Conservation (phyloP, 2,329 filamentous ascomycete genomes). For the Cercospora nicotianae region DNA sequence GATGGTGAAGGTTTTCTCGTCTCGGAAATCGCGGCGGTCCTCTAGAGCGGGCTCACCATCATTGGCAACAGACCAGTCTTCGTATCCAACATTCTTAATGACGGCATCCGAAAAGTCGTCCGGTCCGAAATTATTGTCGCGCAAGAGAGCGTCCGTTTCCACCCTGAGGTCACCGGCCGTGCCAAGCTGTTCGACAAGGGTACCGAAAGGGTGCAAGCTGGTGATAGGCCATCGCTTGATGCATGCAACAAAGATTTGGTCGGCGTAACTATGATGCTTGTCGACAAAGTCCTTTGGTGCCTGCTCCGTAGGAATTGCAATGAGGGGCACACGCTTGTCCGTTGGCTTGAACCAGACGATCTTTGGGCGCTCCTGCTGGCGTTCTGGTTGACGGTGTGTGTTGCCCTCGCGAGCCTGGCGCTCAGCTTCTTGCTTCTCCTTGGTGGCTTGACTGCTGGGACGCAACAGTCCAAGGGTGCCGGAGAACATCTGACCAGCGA, state of each 20-base stretch:
- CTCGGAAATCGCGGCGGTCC: slow-evolving; percentile 83
- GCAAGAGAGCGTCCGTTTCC: slow-evolving; percentile 92
- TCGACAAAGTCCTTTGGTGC: slow-evolving; percentile 97
- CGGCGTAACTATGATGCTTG: slow-evolving; percentile 95
- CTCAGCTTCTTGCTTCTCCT: slow-evolving; percentile 99
- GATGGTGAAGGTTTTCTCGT: slow-evolving; percentile 86
- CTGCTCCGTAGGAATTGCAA: slow-evolving; percentile 97
- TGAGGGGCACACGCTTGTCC: slow-evolving; percentile 95
- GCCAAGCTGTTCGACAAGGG: slow-evolving; percentile 92
- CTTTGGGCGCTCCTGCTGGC: slow-evolving; percentile 94
- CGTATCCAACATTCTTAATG: slow-evolving; percentile 83
- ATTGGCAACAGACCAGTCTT: slow-evolving; percentile 83
- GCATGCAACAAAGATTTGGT: slow-evolving; percentile 96
- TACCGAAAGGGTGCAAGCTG: slow-evolving; percentile 97
- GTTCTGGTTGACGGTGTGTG: slow-evolving; percentile 71
- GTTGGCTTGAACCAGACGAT: slow-evolving; percentile 99
- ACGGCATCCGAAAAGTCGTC: slow-evolving; percentile 98
- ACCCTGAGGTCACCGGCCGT: slow-evolving; percentile 97
- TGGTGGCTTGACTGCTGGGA: slow-evolving; percentile 96
- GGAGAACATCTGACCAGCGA: slow-evolving; percentile 98
- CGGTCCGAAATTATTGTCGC: slow-evolving; percentile 97
- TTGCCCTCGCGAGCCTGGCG: slow-evolving; percentile 79
- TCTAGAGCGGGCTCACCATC: slow-evolving; percentile 75
- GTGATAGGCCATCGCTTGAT: slow-evolving; percentile 99
- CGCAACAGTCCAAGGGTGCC: slow-evolving; percentile 87